Evolutionary conservation across 1,139 yeast genomes (phyloP).

Genomic region (Candida sp.): DNA sequence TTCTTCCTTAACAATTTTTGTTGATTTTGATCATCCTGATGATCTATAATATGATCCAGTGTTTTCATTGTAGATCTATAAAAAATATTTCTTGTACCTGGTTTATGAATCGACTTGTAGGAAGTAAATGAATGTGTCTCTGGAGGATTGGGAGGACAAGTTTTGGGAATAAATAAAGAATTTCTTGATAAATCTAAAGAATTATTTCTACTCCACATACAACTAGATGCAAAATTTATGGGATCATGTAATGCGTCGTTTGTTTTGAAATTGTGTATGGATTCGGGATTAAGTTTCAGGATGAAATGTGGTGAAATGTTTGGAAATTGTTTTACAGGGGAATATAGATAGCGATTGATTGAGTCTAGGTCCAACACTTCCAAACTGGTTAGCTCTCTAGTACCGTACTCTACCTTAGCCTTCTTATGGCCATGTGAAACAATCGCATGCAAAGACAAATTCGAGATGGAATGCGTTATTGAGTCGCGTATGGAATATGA

Average conservation of each 20-base stretch:
- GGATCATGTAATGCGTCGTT: background rate
- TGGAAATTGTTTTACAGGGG: background rate
- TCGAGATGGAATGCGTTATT: background rate
- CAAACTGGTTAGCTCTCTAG: background rate
- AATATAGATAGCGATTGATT: background rate
- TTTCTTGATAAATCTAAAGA: background rate
- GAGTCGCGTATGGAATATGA: background rate
- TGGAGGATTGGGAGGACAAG: background rate
- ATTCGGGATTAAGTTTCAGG: background rate
- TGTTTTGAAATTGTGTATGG: background rate
- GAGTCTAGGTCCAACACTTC: slow-evolving; percentile 1
- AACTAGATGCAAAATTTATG: background rate
- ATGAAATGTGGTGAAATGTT: background rate
- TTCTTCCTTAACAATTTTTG: background rate
- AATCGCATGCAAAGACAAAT: background rate
- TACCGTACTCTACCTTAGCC: background rate
- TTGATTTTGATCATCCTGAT: too few species aligned
- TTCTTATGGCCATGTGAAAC: background rate
- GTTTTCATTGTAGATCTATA: too few species aligned
- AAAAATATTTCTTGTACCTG: background rate
- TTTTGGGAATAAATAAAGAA: background rate
- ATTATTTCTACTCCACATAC: background rate
- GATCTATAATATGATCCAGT: too few species aligned
- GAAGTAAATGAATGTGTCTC: background rate
- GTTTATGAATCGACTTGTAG: background rate